Evolutionary conservation across 176 grass and related monocot species (phyloP).

Genomic region (Typha latifolia): DNA sequence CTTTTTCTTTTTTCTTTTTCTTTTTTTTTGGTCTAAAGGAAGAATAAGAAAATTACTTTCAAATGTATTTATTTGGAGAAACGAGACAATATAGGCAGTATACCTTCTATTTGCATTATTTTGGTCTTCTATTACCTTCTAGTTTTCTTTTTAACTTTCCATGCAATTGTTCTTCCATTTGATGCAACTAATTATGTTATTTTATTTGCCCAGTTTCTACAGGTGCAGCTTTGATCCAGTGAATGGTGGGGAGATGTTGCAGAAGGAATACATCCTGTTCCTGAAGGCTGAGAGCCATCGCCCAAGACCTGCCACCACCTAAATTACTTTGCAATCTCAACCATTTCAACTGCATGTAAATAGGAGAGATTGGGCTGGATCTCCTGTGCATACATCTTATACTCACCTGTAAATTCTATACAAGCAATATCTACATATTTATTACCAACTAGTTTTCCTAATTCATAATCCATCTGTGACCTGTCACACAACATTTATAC

Average conservation of each 20-base stretch:
- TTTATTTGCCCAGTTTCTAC: constrained; percentile 55
- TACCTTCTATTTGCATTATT: too few species aligned
- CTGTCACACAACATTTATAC: too few species aligned
- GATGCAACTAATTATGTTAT: neutral
- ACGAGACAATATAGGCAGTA: too few species aligned
- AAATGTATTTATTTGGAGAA: too few species aligned
- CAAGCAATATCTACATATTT: neutral
- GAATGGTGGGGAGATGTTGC: constrained; percentile 68
- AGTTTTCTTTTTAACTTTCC: neutral
- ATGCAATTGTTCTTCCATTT: neutral
- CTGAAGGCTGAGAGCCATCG: constrained; percentile 24
- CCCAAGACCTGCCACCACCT: neutral
- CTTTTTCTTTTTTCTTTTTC: too few species aligned
- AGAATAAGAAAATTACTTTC: too few species aligned
- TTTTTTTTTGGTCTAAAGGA: too few species aligned
- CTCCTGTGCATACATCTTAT: neutral
- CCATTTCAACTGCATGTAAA: neutral
- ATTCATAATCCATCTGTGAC: neutral
- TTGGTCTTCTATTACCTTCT: too few species aligned
- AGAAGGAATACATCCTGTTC: constrained; percentile 65
- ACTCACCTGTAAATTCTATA: neutral
- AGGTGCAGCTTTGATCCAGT: constrained; percentile 77
- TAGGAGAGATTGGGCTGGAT: neutral
- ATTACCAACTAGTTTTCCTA: neutral
- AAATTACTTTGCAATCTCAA: neutral